These are phyloP conservation scores for Onygenales sp. DNA, from an alignment of 2,329 filamentous ascomycete genomes.

Conservation along the genomic window DNA sequence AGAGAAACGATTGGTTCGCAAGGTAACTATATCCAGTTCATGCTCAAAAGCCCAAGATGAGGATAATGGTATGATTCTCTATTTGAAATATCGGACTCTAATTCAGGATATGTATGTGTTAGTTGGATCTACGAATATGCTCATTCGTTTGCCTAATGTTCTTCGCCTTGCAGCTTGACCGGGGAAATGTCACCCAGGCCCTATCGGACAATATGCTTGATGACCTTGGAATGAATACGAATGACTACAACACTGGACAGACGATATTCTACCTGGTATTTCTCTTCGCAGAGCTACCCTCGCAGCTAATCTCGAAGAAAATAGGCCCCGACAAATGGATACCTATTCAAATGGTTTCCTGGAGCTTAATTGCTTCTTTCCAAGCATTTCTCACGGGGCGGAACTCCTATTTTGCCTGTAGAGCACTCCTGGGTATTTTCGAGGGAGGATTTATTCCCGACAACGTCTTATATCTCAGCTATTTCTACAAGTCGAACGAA, in stretches of 20 bases:
- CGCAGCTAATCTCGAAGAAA: slow-evolving; percentile 48
- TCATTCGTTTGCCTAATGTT: slow-evolving; percentile 44
- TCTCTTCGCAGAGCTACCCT: slow-evolving; percentile 46
- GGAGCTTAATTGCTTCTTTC: slow-evolving; percentile 39
- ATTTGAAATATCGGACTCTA: too few relatives aligned
- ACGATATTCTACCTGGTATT: slow-evolving; percentile 49
- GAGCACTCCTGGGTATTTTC: slow-evolving; percentile 33
- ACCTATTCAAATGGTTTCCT: slow-evolving; percentile 44
- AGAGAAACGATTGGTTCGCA: slow-evolving; percentile 21
- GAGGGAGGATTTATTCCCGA: slow-evolving; percentile 41
- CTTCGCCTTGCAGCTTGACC: slow-evolving; percentile 50
- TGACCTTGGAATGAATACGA: slow-evolving; percentile 23
- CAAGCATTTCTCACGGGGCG: slow-evolving; percentile 38
- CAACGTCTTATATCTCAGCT: slow-evolving; percentile 5
- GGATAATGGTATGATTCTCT: not conserved
- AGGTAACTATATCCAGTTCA: slow-evolving; percentile 15
- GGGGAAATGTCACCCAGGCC: slow-evolving; percentile 49
- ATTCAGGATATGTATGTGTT: not conserved
- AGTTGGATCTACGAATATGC: slow-evolving; percentile 16
- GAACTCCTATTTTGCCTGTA: slow-evolving; percentile 28
- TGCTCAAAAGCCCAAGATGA: slow-evolving; percentile 17
- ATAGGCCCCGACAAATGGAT: slow-evolving; percentile 26
- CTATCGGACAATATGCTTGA: slow-evolving; percentile 48
- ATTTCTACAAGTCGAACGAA: slow-evolving; percentile 14
- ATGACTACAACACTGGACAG: slow-evolving; percentile 32